A percentile compares a stretch with the other conserved stretches of the same genome.
Evolutionary conservation across 108 stramenopile genomes (phyloP).

Genomic region (Skeletonema tropicum): DNA sequence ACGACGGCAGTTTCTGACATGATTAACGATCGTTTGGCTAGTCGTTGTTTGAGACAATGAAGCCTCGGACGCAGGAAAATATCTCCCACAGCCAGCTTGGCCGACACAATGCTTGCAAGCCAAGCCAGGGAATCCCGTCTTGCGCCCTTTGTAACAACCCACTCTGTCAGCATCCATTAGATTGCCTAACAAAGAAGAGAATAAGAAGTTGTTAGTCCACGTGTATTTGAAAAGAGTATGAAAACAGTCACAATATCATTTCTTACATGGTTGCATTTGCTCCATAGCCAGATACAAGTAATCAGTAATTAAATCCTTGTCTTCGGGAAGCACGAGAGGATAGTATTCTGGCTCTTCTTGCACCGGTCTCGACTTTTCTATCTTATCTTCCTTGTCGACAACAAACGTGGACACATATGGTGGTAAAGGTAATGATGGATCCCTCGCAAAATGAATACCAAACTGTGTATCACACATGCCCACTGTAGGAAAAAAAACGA

Average conservation of each 20-base stretch:
- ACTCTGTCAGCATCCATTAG: constrained; percentile 49
- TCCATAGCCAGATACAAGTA: constrained; percentile 83
- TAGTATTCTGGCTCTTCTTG: constrained; percentile 46
- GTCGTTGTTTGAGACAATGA: constrained; percentile 91
- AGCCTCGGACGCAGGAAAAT: constrained; percentile 86
- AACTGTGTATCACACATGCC: constrained; percentile 79
- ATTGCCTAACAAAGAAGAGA: constrained; percentile 9
- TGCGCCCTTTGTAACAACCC: constrained; percentile 65
- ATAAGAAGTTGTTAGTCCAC: neutral
- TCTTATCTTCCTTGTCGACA: constrained; percentile 2
- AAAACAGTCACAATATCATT: constrained; percentile 60
- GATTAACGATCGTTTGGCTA: constrained; percentile 87
- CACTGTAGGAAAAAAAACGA: neutral
- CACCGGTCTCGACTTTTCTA: neutral
- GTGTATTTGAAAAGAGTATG: constrained; percentile 7
- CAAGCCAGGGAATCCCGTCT: constrained; percentile 82
- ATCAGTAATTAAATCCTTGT: constrained; percentile 72
- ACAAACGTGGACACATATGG: constrained; percentile 29
- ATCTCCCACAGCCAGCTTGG: constrained; percentile 85
- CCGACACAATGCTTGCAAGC: constrained; percentile 87
- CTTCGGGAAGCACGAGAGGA: constrained; percentile 74
- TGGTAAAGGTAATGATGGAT: constrained; percentile 74
- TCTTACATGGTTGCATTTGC: constrained; percentile 81
- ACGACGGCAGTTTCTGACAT: constrained; percentile 85
- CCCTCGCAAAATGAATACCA: constrained; percentile 83